Base-by-base conservation (phyloP, 805 yeast species). In the Vanderwaltozyma yarrowii region DNA sequence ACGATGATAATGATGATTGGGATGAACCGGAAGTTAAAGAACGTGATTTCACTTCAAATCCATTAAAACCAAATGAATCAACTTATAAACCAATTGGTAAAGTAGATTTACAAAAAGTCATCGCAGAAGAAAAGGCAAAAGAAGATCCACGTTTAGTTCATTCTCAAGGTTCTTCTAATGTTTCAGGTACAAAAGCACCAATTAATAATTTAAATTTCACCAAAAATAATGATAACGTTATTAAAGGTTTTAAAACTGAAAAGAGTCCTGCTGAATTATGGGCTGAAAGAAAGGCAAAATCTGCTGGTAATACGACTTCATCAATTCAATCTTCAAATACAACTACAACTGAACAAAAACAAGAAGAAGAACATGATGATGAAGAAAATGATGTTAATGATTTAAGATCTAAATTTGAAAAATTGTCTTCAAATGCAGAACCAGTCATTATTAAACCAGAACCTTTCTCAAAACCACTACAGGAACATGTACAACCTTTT, bases 201-300 rank as follows among this genome's bases (percentile, higher is more conserved):
- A n/a, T 36, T 45, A 39, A 31, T 16, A 23, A 42, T 15, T 15
- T 35, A 12, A 36, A 53, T 20, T 29, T 46, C n/a, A 31, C 35
- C 15, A 42, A 37, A n/a, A 45, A 50, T 33, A 50, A 54, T 27
- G 65, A 62, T 30, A 69, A 71, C 42, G 61, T 70, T 4, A 70
- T 71, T 33, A 76, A 78, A 38, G 89, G 85, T 29, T 63, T 76
- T 35, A 73, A 73, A 44, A 73, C 70, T 43, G 96, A 95, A 43
- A 83, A 85, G 61, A 82, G 95, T 7, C 96, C 96, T 18, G 96
- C 96, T 21, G 96, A 87, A 64, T 52, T 84, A 21, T 87, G 96
- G 96, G 96, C 96, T 18, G 96, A 82, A 56, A 82, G 79, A 64
- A 76, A 80, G 54, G 94, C 86, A 34, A 71, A 78, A 56, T 75